A percentile compares a stretch with the other conserved stretches of the same genome.
Evolutionary conservation across 768 basidiomycete species (phyloP).

Genomic region (Podaxis sp.): DNA sequence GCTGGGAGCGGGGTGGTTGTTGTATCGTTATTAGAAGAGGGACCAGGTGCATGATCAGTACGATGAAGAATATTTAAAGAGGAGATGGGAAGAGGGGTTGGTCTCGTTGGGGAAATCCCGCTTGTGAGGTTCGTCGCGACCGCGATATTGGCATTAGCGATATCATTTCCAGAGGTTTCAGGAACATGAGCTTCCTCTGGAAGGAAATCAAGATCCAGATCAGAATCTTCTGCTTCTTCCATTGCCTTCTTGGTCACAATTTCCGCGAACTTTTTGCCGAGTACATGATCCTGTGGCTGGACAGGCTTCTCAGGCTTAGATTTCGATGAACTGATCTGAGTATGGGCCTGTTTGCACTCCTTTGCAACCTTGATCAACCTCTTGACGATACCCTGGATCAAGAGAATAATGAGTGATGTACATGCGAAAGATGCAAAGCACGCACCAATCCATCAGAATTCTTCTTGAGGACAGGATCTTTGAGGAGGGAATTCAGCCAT

Average conservation of each 20-base stretch:
- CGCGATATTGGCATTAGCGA: slow-evolving; percentile 47
- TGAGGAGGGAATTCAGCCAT: slow-evolving; percentile 78
- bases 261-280: slow-evolving; percentile 68
- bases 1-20: slow-evolving; percentile 39
- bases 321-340: slow-evolving; percentile 27
- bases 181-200: slow-evolving; percentile 44
- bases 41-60: slow-evolving; percentile 41
- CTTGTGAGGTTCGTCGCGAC: slow-evolving; percentile 35
- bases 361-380: slow-evolving; percentile 82
- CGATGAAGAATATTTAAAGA: slow-evolving; percentile 65
- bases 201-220: slow-evolving; percentile 77
- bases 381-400: slow-evolving; percentile 67
- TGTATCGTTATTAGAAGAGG: slow-evolving; percentile 24
- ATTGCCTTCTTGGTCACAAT: slow-evolving; percentile 41
- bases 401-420: slow-evolving; percentile 11
- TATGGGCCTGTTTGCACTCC: slow-evolving; percentile 73
- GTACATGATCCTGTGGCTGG: slow-evolving; percentile 38
- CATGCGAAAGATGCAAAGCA: slow-evolving; percentile 13
- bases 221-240: slow-evolving; percentile 56
- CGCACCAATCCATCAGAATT: slow-evolving; percentile 73
- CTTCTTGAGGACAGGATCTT: slow-evolving; percentile 66
- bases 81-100: slow-evolving; percentile 50
- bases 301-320: slow-evolving; percentile 29
- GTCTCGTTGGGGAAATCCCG: slow-evolving; percentile 36
- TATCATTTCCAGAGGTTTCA: slow-evolving; percentile 34